Percentiles rank a stretch among this genome's conserved stretches.
Evolutionary conservation across 345 rosid species (phyloP).

Genomic region (Ceriops decandra): DNA sequence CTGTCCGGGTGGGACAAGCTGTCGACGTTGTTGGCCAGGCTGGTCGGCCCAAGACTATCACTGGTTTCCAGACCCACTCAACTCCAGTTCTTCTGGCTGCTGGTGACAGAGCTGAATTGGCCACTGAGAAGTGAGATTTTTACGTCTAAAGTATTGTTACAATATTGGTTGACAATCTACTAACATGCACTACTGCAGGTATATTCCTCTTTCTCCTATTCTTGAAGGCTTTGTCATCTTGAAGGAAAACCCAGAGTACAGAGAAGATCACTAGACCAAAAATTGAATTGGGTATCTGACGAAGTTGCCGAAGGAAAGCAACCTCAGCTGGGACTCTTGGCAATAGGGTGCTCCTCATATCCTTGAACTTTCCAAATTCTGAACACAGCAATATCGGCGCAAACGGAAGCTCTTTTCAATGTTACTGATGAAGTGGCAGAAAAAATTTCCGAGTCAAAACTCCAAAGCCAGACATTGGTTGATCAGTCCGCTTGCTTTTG

Average conservation of each 20-base stretch:
- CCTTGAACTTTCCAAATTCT: too few species aligned
- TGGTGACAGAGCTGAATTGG: constrained; percentile 92
- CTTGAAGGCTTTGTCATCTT: constrained; percentile 89
- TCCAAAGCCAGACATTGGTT: too few species aligned
- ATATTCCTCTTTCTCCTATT: constrained; percentile 79
- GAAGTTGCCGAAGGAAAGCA: too few species aligned
- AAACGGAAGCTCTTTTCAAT: too few species aligned
- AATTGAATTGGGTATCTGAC: too few species aligned
- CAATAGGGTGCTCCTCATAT: background rate
- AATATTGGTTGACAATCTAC: background rate
- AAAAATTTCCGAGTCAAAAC: too few species aligned
- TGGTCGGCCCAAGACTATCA: constrained; percentile 92
- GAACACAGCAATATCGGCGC: too few species aligned
- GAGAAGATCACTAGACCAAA: constrained; percentile 45
- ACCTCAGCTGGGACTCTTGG: background rate
- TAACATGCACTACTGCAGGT: constrained; percentile 37
- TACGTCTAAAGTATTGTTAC: background rate
- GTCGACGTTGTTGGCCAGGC: constrained; percentile 98
- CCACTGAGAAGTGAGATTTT: constrained; percentile 75
- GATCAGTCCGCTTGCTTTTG: too few species aligned
- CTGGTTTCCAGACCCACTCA: constrained; percentile 95
- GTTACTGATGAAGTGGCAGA: too few species aligned
- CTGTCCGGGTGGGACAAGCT: constrained; percentile 92
- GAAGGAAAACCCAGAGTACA: constrained; percentile 76
- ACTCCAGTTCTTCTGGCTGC: constrained; percentile 94